Conservation (phyloP, 306 rosid genomes). For the Dryas octopetala region DNA sequence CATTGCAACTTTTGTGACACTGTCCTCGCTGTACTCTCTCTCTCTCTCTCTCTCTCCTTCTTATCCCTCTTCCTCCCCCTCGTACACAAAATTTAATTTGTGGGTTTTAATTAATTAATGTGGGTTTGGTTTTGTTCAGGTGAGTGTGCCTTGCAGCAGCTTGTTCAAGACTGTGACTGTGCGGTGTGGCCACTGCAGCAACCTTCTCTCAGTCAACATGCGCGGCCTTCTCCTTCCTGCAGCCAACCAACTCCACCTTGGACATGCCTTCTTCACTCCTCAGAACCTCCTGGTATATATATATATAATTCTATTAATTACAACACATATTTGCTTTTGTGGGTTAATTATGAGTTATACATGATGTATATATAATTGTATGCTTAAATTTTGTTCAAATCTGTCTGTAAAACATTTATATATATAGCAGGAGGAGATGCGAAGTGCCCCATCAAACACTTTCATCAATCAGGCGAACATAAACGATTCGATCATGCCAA, state of each 20-base stretch:
- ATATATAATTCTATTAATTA: no score
- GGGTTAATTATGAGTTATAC: no score
- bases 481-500: constrained; percentile 43
- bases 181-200: constrained; percentile 96
- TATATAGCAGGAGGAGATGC: constrained; percentile 71
- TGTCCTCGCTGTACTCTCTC: constrained; percentile 66
- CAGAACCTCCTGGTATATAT: constrained; percentile 61
- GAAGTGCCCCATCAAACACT: constrained; percentile 61
- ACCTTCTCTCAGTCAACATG: constrained; percentile 87
- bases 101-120: background rate
- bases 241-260: constrained; percentile 65
- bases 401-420: no score
- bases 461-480: constrained; percentile 57
- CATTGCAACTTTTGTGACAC: constrained; percentile 97
- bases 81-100: background rate
- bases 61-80: background rate
- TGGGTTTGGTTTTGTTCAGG: constrained; percentile 39
- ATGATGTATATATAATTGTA: constrained; percentile 26
- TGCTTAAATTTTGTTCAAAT: background rate
- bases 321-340: no score
- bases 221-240: constrained; percentile 62
- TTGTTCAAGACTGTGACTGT: constrained; percentile 94
- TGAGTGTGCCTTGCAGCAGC: constrained; percentile 84
- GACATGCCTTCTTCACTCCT: constrained; percentile 64
- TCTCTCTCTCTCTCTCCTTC: background rate